Conservation (phyloP, 2,329 filamentous ascomycete genomes). For the Xylaria sp. region DNA sequence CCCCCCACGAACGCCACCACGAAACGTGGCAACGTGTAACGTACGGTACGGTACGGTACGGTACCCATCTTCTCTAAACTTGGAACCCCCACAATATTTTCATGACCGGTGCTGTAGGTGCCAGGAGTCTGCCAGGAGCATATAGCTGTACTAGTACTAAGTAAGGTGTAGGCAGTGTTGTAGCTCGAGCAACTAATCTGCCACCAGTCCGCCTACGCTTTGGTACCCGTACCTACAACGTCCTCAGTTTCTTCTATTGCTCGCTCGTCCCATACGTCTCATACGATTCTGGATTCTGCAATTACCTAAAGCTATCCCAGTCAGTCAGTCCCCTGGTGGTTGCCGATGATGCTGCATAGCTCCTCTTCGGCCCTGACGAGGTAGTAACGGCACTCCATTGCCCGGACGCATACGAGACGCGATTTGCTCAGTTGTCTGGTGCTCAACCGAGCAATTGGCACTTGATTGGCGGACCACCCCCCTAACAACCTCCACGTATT, state of each 20-base stretch:
- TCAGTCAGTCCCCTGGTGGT: conserved; percentile 3
- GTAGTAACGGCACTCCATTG: conserved; percentile 22
- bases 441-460: conserved; percentile 22
- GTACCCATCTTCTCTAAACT: not conserved
- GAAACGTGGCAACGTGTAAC: conserved; percentile 29
- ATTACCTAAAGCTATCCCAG: not conserved
- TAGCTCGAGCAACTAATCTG: not conserved
- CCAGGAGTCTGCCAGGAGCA: not conserved
- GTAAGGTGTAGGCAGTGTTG: not conserved
- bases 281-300: not conserved
- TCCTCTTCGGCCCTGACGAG: conserved; percentile 20
- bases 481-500: conserved; percentile 28
- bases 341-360: conserved; percentile 31
- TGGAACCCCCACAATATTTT: conserved; percentile 10
- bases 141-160: not conserved
- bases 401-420: conserved; percentile 26
- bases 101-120: conserved; percentile 3
- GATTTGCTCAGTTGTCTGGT: conserved; percentile 21
- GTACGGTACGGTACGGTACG: not conserved
- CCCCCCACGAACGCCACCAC: conserved; percentile 1
- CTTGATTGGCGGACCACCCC: conserved; percentile 24
- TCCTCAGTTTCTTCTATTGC: not conserved
- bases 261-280: not conserved
- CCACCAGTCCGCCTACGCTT: not conserved
- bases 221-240: no score